Evolutionary conservation across 1,284 basidiomycete species (phyloP), one percentile per base, ranked within the genome.

Genomic region (Pisolithus thermaeus): DNA sequence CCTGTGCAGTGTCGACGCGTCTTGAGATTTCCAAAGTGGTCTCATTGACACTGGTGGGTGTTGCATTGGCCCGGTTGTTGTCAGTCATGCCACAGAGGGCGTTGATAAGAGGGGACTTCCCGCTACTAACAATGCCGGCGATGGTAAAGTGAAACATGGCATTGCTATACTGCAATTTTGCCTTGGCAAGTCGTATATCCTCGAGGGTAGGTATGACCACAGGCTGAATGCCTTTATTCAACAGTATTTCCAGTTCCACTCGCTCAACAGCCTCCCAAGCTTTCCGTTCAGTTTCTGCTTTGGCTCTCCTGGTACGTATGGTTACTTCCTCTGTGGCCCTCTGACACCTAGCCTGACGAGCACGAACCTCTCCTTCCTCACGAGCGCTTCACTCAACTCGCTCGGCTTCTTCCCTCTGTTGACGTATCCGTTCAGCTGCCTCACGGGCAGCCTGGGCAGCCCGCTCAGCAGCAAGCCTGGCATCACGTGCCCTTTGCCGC

Each of bases 31-130:
- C 56, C 20, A 65, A 32, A 4, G 66, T 68, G 3, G 63, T 65
- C 28, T 65, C 66, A 1, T 59, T 62, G 51, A 70, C 47, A 16
- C 70, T 68, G 0, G 64, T 63, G 0, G 58, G 56, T 39, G 70
- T 69, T 4, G 70, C 69, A 4, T 51, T 51, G 1, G 50, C n/a
- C n/a, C n/a, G 37, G 45, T 68, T 59, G 36, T 55, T 54, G 51
- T 63, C 64, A 35, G 41, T n/a, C 54, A 61, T 53, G 18, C 70
- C 61, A 9, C 69, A 62, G 46, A 72, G 51, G 5, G 63, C 59
- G 12, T 71, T 71, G 53, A 72, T 30, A 7, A 30, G 28, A 30
- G 49, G 45, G 4, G 62, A 64, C 47, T 64, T 64, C 16, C 62
- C 62, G 25, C 55, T 57, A 8, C 61, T 61, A 7, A 58, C 44